phyloP scores from a whole-genome alignment of 495 filamentous ascomycete genomes.

The Lindgomyces ingoldianus region DNA sequence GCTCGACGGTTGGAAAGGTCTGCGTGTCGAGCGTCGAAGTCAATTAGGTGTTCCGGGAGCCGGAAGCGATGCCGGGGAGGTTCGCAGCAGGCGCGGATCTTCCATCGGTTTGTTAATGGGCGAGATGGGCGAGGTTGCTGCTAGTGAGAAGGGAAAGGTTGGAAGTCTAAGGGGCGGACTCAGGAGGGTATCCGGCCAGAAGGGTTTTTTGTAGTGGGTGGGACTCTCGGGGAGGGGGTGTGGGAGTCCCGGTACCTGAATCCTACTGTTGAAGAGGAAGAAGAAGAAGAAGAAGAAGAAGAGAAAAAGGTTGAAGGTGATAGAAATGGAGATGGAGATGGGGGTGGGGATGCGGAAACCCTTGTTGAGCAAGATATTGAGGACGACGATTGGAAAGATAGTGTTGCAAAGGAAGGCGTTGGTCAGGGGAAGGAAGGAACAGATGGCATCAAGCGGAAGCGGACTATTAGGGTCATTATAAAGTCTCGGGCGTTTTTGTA shows the following conservation, averaged over 20 bases:
- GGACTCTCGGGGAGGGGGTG: constrained; percentile 18
- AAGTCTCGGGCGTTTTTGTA: constrained; percentile 34
- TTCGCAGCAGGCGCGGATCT: constrained; percentile 45
- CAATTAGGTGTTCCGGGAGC: constrained; percentile 36
- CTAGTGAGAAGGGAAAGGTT: constrained; percentile 28
- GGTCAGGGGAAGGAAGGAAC: constrained; percentile 1
- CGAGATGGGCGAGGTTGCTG: constrained; percentile 32
- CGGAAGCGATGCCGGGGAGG: constrained; percentile 42
- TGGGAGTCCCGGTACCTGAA: constrained; percentile 20
- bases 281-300: constrained; percentile 5
- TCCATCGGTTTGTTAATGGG: constrained; percentile 41
- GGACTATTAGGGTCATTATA: constrained; percentile 24
- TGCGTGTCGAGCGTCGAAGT: constrained; percentile 60
- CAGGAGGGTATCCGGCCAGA: constrained; percentile 40
- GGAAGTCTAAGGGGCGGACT: constrained; percentile 40
- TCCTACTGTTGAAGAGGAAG: constrained; percentile 22
- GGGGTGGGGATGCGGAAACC: constrained; percentile 17
- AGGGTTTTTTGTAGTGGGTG: constrained; percentile 48
- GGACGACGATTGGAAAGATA: constrained; percentile 14
- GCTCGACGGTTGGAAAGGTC: constrained; percentile 78
- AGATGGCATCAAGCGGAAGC: constrained; percentile 18
- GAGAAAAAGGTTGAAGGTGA: neutral
- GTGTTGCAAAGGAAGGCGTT: constrained; percentile 7
- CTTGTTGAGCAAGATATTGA: constrained; percentile 24
- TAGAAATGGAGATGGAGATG: neutral